Evolutionary conservation across 2,329 filamentous ascomycete species (phyloP).

Genomic region (Diaporthe humulicola): DNA sequence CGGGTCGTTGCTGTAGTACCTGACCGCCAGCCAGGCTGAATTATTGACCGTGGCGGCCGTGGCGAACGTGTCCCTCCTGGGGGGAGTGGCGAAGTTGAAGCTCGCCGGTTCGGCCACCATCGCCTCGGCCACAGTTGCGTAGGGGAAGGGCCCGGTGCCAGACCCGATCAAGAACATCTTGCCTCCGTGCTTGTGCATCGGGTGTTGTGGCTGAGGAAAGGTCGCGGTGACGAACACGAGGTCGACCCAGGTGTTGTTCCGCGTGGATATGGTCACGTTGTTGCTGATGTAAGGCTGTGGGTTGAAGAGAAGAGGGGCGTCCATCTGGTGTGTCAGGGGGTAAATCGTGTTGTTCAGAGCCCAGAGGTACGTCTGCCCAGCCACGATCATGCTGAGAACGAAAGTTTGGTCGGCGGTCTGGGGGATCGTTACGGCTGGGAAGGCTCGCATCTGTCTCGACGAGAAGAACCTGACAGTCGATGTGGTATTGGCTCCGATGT

Average conservation of each 20-base stretch:
- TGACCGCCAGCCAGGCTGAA: constrained; percentile 62
- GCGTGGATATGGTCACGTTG: constrained; percentile 63
- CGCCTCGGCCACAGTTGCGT: constrained; percentile 66
- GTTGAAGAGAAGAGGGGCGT: constrained; percentile 61
- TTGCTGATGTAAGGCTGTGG: constrained; percentile 50
- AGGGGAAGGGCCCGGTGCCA: constrained; percentile 65
- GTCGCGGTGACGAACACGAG: constrained; percentile 62
- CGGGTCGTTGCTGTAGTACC: constrained; percentile 66
- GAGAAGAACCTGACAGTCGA: constrained; percentile 58
- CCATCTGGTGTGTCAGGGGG: constrained; percentile 52
- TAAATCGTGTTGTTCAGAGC: constrained; percentile 62
- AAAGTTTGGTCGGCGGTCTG: constrained; percentile 60
- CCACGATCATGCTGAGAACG: constrained; percentile 55
- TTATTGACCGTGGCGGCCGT: constrained; percentile 51
- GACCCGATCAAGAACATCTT: constrained; percentile 70
- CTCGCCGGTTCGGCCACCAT: constrained; percentile 56
- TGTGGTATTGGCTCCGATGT: constrained; percentile 59
- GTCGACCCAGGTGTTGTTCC: constrained; percentile 66
- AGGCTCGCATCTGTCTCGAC: constrained; percentile 58
- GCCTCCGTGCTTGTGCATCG: constrained; percentile 75
- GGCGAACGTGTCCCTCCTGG: constrained; percentile 63
- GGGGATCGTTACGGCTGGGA: constrained; percentile 59
- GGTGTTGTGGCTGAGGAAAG: constrained; percentile 66
- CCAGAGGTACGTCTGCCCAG: constrained; percentile 65
- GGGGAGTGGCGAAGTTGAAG: constrained; percentile 71